A percentile compares a stretch with the other conserved stretches of the same genome.
Evolutionary conservation across 108 stramenopile genomes (phyloP).

Genomic region (Nitzschia palea): DNA sequence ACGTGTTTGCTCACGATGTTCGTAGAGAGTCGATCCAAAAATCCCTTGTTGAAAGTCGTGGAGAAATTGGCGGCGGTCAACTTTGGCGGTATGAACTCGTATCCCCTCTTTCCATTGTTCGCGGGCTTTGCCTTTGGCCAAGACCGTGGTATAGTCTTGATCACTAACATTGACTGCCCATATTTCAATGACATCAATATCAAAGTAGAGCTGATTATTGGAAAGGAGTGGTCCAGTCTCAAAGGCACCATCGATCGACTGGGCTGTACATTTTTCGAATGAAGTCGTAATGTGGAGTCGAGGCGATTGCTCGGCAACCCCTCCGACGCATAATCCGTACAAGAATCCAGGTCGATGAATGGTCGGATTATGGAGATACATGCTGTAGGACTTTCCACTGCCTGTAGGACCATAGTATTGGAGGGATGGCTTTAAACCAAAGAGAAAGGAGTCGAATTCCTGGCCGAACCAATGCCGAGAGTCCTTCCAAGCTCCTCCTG

Average conservation of each 20-base stretch:
- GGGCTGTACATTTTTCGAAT: slow-evolving; percentile 31
- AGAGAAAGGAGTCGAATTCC: slow-evolving; percentile 14
- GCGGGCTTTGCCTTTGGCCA: slow-evolving; percentile 11
- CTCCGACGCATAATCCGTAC: slow-evolving; percentile 38
- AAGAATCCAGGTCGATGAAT: neutral
- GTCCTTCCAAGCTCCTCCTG: slow-evolving; percentile 32
- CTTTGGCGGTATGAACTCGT: slow-evolving; percentile 21
- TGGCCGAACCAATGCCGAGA: slow-evolving; percentile 17
- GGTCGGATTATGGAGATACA: slow-evolving; percentile 2
- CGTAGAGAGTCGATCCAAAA: slow-evolving; percentile 11
- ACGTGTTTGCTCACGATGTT: slow-evolving; percentile 32
- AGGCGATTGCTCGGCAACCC: slow-evolving; percentile 20
- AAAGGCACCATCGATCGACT: slow-evolving; percentile 23
- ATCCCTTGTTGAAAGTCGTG: slow-evolving; percentile 30
- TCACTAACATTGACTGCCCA: slow-evolving; percentile 19
- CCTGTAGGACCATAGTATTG: slow-evolving; percentile 1
- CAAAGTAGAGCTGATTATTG: slow-evolving; percentile 19
- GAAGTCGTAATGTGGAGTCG: slow-evolving; percentile 34
- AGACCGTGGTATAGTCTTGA: neutral
- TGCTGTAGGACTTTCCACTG: neutral
- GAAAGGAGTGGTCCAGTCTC: slow-evolving; percentile 29
- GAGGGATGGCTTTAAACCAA: slow-evolving; percentile 3
- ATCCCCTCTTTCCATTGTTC: slow-evolving; percentile 10
- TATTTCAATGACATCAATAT: slow-evolving; percentile 36
- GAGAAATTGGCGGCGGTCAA: slow-evolving; percentile 36